Conservation (phyloP, 1,139 yeast genomes). For the Blastobotrys indianensis region DNA sequence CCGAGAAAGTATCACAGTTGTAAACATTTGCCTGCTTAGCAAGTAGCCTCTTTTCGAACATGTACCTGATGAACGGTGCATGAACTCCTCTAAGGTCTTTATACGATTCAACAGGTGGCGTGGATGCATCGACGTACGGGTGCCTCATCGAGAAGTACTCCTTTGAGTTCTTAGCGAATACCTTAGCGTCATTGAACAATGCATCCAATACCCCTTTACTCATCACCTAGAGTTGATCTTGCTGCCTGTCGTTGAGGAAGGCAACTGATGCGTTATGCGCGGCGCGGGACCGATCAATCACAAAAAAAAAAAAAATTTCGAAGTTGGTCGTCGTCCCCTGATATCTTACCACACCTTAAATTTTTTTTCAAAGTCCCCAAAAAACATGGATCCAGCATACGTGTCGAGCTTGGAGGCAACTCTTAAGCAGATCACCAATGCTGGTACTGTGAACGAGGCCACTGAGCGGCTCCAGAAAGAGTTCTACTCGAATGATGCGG, state of each 20-base stretch:
- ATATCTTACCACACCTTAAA: conserved; percentile 1
- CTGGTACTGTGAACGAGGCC: conserved; percentile 82
- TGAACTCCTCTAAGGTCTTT: conserved; percentile 26
- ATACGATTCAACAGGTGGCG: conserved; percentile 19
- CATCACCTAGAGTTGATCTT: background rate
- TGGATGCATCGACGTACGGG: conserved; percentile 19
- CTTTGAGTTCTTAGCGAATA: background rate
- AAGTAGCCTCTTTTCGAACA: conserved; percentile 17
- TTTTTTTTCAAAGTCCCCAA: background rate
- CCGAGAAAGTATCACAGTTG: conserved; percentile 17
- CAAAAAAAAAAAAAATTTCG: background rate
- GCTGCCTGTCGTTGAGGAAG: background rate
- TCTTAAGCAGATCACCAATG: conserved; percentile 66
- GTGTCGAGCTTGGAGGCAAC: conserved; percentile 70
- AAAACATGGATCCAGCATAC: conserved; percentile 62
- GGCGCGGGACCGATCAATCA: background rate
- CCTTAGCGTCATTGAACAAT: conserved; percentile 1
- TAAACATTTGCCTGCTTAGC: conserved; percentile 17
- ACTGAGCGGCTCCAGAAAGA: conserved; percentile 67
- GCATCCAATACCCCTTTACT: background rate
- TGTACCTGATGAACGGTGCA: conserved; percentile 18
- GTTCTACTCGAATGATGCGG: conserved; percentile 63
- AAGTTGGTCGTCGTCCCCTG: background rate
- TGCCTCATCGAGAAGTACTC: background rate
- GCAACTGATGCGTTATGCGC: background rate